Conservation (phyloP, 805 yeast genomes). For the Sugiyamaella marilandica region DNA sequence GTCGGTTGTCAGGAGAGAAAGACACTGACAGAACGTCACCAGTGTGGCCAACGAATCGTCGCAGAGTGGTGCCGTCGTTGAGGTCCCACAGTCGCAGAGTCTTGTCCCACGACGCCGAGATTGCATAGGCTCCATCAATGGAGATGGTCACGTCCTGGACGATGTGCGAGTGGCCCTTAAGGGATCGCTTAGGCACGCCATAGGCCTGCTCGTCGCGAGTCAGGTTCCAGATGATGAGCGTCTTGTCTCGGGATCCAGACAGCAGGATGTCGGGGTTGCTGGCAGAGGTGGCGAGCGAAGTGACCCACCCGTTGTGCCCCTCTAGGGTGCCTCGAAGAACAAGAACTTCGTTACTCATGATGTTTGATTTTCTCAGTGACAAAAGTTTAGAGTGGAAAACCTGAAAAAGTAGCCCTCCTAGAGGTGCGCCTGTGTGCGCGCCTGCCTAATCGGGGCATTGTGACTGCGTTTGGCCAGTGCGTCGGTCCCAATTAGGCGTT, state of each 20-base stretch:
- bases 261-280: slow-evolving; percentile 96
- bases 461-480: neutral
- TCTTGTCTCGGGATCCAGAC: slow-evolving; percentile 98
- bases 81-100: slow-evolving; percentile 98
- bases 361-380: slow-evolving; percentile 8
- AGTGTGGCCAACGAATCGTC: slow-evolving; percentile 96
- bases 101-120: slow-evolving; percentile 99
- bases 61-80: slow-evolving; percentile 86
- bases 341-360: slow-evolving; percentile 68
- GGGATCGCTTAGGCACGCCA: slow-evolving; percentile 97
- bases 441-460: neutral
- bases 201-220: slow-evolving; percentile 93
- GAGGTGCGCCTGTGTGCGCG: neutral
- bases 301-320: slow-evolving; percentile 95
- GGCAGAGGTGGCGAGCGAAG: slow-evolving; percentile 95
- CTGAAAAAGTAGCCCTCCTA: neutral
- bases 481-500: neutral
- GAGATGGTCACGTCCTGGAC: slow-evolving; percentile 97
- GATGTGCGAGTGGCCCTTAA: slow-evolving; percentile 98
- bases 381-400: neutral
- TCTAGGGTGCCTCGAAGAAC: slow-evolving; percentile 99
- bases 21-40: slow-evolving; percentile 97
- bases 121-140: slow-evolving; percentile 95
- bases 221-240: slow-evolving; percentile 96
- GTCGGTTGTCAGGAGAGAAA: slow-evolving; percentile 93